Evolutionary conservation across 1,284 basidiomycete species (phyloP), one percentile per base, ranked within the genome.

Genomic region (Moesziomyces aphidis): DNA sequence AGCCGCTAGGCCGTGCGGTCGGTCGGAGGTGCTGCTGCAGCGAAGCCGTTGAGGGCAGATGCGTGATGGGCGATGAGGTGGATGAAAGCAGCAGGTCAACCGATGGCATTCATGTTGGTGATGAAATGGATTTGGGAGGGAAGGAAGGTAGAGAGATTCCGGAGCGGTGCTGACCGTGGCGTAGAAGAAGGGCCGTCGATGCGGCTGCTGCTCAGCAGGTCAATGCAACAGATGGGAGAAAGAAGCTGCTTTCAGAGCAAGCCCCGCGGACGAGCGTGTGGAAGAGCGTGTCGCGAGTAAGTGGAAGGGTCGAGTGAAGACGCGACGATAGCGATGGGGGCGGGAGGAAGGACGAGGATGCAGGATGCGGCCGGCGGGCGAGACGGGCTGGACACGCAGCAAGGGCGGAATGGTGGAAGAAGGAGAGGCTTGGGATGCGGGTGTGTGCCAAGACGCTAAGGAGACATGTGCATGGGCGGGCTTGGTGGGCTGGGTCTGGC

Each of bases 81-180:
- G 39, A 19, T 19, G 39, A 17, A 8, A 1, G 22, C 17, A 42
- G 45, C 19, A 17, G 46, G 43, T 55, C 53, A 55, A 23, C 23
- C 34, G 53, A 48, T 28, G 31, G 45, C n/a, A 7, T 36, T 55
- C 53, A 55, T 55, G 31, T 34, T 55, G 52, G 7, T 11, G 22
- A 28, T 4, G 28, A 10, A n/a, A 17, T 36, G 9, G 21, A 36
- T 24, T 24, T 55, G 34, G 45, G 45, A 28, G 28, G 43, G 19
- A 22, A 45, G 26, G 24, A 22, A 21, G 28, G 26, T 21, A 5
- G 39, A 5, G n/a, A 17, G 39, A 8, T 1, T 8, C 8, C 28
- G 7, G 8, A 8, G 28, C 28, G 28, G 28, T 11, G 28, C 10
- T 34, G 31, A 13, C 10, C 10, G 10, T 11, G 10, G 9, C 3